A percentile compares a stretch with the other conserved stretches of the same genome.
These are phyloP conservation scores for Calonectria multiphialidica DNA, from an alignment of 2,329 filamentous ascomycete species.

Conservation along the genomic window DNA sequence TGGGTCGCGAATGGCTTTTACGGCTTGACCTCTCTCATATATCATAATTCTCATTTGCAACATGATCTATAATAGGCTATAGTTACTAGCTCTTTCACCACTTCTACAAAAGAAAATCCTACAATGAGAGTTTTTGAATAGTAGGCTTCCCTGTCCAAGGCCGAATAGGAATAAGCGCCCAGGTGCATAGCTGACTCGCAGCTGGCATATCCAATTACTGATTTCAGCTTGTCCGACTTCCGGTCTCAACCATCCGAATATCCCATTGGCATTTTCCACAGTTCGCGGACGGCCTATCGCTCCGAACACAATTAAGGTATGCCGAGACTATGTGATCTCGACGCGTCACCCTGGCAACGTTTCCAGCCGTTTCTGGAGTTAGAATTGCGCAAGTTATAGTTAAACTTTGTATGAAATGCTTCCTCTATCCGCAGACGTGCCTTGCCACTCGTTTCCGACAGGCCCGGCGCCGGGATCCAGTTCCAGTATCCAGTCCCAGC, in stretches of 20 bases:
- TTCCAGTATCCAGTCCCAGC: no score
- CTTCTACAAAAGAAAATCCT: no score
- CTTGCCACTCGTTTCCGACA: not conserved
- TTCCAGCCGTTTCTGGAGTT: not conserved
- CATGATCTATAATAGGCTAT: no score
- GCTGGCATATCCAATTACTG: not conserved
- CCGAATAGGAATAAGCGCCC: not conserved
- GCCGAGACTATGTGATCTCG: not conserved
- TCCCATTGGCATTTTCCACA: no score
- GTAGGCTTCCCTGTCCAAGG: no score
- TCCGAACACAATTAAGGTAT: not conserved
- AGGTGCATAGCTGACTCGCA: not conserved
- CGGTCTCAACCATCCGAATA: not conserved
- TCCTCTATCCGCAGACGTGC: not conserved
- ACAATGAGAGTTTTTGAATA: no score
- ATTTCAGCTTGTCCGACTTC: not conserved
- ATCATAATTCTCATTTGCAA: no score
- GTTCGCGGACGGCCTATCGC: not conserved
- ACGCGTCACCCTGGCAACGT: not conserved
- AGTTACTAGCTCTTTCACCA: no score
- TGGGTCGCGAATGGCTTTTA: not conserved
- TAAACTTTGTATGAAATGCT: not conserved
- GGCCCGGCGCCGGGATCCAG: no score
- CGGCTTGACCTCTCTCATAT: not conserved
- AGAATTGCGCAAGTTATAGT: not conserved